Conservation (phyloP, 1,284 basidiomycete genomes). For the Tilletia indica region DNA sequence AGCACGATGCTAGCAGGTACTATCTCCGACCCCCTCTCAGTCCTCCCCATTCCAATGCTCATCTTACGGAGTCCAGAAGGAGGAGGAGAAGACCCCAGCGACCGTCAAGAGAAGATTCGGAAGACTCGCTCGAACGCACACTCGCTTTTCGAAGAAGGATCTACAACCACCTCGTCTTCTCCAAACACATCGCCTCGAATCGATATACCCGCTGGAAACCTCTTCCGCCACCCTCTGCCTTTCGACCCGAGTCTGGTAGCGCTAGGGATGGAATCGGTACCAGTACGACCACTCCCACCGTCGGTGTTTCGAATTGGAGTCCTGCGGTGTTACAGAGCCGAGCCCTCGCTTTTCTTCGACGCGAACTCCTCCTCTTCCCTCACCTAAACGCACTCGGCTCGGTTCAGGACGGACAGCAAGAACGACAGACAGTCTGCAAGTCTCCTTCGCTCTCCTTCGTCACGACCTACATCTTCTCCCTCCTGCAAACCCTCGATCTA, state of each 20-base stretch:
- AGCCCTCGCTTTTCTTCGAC: background rate
- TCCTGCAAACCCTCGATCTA: constrained; percentile 12
- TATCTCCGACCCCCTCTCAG: background rate
- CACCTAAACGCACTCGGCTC: constrained; percentile 7
- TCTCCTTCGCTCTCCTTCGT: constrained; percentile 9
- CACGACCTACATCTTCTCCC: constrained; percentile 13
- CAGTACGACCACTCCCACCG: background rate
- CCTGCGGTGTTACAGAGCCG: constrained; percentile 9
- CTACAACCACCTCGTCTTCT: constrained; percentile 12
- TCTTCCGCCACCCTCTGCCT: constrained; percentile 1
- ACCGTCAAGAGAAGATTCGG: background rate
- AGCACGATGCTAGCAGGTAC: constrained; percentile 4
- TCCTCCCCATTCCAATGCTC: background rate
- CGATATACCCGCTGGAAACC: background rate
- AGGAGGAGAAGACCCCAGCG: background rate
- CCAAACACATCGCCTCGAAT: constrained; percentile 13
- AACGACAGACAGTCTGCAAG: background rate
- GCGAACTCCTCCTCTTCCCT: constrained; percentile 10
- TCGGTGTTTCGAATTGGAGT: constrained; percentile 15
- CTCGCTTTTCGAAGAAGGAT: constrained; percentile 8
- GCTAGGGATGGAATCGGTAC: background rate
- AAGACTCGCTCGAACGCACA: constrained; percentile 1
- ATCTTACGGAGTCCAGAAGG: background rate
- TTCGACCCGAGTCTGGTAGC: background rate
- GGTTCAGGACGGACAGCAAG: background rate